Base-by-base conservation (phyloP, 169 alveolate genomes). In the Perkinsus olseni region DNA sequence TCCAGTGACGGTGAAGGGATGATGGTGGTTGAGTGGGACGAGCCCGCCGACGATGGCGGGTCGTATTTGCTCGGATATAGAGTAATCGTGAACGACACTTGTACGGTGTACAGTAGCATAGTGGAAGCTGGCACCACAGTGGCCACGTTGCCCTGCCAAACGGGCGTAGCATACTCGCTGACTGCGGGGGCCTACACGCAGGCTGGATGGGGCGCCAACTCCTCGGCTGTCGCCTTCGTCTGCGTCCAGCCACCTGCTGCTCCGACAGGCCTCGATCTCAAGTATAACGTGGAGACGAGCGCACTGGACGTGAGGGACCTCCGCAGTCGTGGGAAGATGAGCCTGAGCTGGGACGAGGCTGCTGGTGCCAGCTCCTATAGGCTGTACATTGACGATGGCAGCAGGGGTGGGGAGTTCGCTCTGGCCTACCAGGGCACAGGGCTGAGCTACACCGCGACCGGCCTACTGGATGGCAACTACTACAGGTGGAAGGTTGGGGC, bases 291-390 rank as follows among this genome's bases (percentile, higher is more conserved):
- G 51, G 91, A 74, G 45, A 40, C n/a, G 82, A 45, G 93, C 91
- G 92, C 93, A 11, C 38, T 93, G 92, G 95, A 93, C 38, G 92
- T 93, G 95, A 92, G 92, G 74, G 95, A 93, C 95, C 91, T 45
- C 28, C 94, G 95, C 24, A 93, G 94, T 4, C 93, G 94, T 0
- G 62, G 92, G 36, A 48, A 91, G 34, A 92, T 93, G 95, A 92
- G 92, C 38, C 91, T 93, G 91, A 4, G 91, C 1, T 93, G 95
- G 95, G 91, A 92, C 31, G 91, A 40, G 39, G 48, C 93, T 8
- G 40, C 48, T 40, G 20, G 37, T 17, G 74, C 93, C 37, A 45
- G 48, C 38, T 74, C 92, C 20, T 93, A 93, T 39, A 91, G 91
- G 92, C 94, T 93, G 82, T 93, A 93, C 91, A 91, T 93, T 1